These are phyloP conservation scores for Lathyrus aphaca DNA, from an alignment of 306 rosid genomes.

Conservation along the genomic window DNA sequence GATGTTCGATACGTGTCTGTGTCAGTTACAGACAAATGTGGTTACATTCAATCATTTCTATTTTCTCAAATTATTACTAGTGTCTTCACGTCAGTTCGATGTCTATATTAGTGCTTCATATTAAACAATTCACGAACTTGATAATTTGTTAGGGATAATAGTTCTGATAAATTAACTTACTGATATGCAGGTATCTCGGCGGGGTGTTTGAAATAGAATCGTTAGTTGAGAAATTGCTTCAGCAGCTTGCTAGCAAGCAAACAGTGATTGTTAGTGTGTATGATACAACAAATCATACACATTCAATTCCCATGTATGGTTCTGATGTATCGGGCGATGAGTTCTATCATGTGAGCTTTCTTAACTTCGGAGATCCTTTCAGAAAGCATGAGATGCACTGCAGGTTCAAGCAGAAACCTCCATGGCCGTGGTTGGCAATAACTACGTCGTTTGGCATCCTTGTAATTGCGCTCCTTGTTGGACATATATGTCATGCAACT, in stretches of 20 bases:
- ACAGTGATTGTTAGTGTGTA: conserved; percentile 86
- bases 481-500: conserved; percentile 82
- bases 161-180: conserved; percentile 10
- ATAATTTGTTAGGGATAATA: conserved; percentile 2
- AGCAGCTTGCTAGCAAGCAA: conserved; percentile 98
- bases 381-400: conserved; percentile 98
- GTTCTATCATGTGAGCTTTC: conserved; percentile 64
- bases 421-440: conserved; percentile 87
- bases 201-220: conserved; percentile 94
- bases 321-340: conserved; percentile 69
- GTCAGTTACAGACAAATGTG: too few species aligned
- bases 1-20: too few species aligned
- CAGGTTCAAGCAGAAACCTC: conserved; percentile 93
- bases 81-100: too few species aligned
- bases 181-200: conserved; percentile 84
- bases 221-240: conserved; percentile 93
- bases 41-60: too few species aligned
- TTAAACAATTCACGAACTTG: background rate
- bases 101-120: too few species aligned
- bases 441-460: conserved; percentile 75
- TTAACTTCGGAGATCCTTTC: conserved; percentile 92
- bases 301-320: conserved; percentile 95
- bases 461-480: conserved; percentile 79
- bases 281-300: conserved; percentile 78
- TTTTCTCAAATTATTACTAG: too few species aligned